phyloP scores from a whole-genome alignment of 441 rosid genomes.

The Corymbia citriodora region DNA sequence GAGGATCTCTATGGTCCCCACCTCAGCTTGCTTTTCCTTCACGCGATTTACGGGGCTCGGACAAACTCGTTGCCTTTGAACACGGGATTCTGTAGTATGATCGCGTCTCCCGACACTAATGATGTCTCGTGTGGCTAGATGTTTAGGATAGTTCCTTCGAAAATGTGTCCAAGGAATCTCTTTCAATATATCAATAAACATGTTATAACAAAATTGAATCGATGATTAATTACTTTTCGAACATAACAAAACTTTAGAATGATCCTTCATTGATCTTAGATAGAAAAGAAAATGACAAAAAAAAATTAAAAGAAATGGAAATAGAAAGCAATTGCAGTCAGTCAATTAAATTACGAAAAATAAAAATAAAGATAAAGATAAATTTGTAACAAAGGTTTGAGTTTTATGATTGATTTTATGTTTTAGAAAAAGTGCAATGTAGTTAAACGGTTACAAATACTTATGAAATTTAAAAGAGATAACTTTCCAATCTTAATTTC shows the following conservation, averaged over 20 bases:
- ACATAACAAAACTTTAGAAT: no score
- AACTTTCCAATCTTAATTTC: not conserved
- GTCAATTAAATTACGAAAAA: not conserved
- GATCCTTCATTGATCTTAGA: not conserved
- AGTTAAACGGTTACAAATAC: not conserved
- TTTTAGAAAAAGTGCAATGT: not conserved
- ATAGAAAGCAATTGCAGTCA: fast-evolving
- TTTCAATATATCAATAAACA: not conserved
- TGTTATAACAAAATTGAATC: not conserved
- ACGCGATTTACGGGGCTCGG: not conserved
- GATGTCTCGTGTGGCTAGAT: not conserved
- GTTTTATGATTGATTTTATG: not conserved
- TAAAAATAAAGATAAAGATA: no score
- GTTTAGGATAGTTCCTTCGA: not conserved
- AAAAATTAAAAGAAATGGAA: fast-evolving
- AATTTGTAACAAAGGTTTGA: not conserved
- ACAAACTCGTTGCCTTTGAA: not conserved
- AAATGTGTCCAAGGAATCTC: fast-evolving
- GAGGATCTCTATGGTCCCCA: not conserved
- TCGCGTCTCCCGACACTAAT: not conserved
- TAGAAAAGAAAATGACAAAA: not conserved
- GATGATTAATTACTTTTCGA: not conserved
- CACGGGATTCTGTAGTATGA: not conserved
- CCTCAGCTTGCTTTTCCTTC: not conserved
- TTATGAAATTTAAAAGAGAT: not conserved